phyloP scores from a whole-genome alignment of 2,329 filamentous ascomycete genomes.

The Fusarium sp. region DNA sequence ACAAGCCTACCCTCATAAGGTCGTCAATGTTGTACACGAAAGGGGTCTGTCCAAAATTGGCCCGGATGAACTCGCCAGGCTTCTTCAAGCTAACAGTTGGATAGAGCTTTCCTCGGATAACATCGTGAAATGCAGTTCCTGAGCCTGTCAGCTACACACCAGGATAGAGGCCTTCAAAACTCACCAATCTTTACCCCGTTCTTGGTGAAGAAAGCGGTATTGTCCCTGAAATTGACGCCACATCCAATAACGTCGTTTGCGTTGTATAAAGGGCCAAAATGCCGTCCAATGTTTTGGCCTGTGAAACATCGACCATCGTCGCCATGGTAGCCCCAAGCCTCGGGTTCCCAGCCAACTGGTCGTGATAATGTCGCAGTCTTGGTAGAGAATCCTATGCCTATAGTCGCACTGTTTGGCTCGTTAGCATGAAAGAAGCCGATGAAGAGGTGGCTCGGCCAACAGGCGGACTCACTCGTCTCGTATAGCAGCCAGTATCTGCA shows the following conservation, averaged over 20 bases:
- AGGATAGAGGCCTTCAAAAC: slow-evolving; percentile 27
- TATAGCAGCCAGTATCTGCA: slow-evolving; percentile 64
- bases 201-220: slow-evolving; percentile 76
- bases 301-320: slow-evolving; percentile 74
- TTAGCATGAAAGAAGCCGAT: slow-evolving; percentile 2
- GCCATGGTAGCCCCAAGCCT: slow-evolving; percentile 77
- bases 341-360: slow-evolving; percentile 74
- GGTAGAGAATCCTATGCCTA: slow-evolving; percentile 72
- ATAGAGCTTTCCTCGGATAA: slow-evolving; percentile 73
- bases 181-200: slow-evolving; percentile 70
- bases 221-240: slow-evolving; percentile 73
- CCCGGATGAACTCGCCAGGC: slow-evolving; percentile 69
- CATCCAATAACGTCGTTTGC: slow-evolving; percentile 72
- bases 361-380: slow-evolving; percentile 65
- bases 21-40: slow-evolving; percentile 94
- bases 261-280: slow-evolving; percentile 68
- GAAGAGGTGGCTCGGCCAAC: background rate
- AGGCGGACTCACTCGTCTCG: slow-evolving; percentile 65
- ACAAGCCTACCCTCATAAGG: slow-evolving; percentile 76
- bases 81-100: slow-evolving; percentile 75
- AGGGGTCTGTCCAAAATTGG: slow-evolving; percentile 77
- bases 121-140: slow-evolving; percentile 77
- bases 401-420: slow-evolving; percentile 61
- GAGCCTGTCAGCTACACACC: slow-evolving; percentile 38
- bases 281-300: slow-evolving; percentile 66